These are phyloP conservation scores for Albugo laibachii DNA, from an alignment of 352 stramenopile genomes.

Conservation along the genomic window DNA sequence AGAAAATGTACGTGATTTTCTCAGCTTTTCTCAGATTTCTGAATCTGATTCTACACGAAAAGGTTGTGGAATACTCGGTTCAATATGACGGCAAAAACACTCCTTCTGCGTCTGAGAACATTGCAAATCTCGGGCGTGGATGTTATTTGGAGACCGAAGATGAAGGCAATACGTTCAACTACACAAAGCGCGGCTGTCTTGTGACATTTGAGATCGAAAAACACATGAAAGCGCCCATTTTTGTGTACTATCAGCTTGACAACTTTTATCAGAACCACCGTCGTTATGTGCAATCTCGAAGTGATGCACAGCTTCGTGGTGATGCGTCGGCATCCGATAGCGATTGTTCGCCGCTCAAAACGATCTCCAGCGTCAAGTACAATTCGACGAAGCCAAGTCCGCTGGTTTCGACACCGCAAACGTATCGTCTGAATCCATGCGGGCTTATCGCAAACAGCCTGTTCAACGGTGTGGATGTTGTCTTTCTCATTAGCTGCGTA, in stretches of 20 bases:
- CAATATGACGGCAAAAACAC: conserved; percentile 70
- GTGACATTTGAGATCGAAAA: conserved; percentile 79
- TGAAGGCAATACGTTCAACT: conserved; percentile 48
- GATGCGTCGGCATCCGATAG: conserved; percentile 28
- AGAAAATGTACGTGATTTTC: conserved; percentile 33
- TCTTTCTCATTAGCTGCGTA: background rate
- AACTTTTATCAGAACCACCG: conserved; percentile 99
- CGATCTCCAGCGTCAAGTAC: conserved; percentile 31
- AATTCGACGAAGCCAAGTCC: conserved; percentile 16
- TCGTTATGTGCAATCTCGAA: conserved; percentile 82
- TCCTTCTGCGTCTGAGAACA: conserved; percentile 19
- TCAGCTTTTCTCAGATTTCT: background rate
- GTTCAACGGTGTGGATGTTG: conserved; percentile 87
- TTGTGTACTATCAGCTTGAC: conserved; percentile 97
- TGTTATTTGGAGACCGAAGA: conserved; percentile 38
- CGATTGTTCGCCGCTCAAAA: conserved; percentile 73
- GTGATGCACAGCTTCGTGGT: conserved; percentile 78
- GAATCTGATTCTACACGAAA: background rate
- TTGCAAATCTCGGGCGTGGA: conserved; percentile 26
- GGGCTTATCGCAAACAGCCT: conserved; percentile 97
- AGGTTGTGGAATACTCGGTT: conserved; percentile 81
- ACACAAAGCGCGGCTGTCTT: conserved; percentile 31
- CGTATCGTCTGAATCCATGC: conserved; percentile 89
- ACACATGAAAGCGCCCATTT: conserved; percentile 90
- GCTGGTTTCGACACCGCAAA: conserved; percentile 15